A percentile compares a stretch with the other conserved stretches of the same genome.
Evolutionary conservation across 1,139 yeast genomes (phyloP).

Genomic region (Starmera stellimalicola): DNA sequence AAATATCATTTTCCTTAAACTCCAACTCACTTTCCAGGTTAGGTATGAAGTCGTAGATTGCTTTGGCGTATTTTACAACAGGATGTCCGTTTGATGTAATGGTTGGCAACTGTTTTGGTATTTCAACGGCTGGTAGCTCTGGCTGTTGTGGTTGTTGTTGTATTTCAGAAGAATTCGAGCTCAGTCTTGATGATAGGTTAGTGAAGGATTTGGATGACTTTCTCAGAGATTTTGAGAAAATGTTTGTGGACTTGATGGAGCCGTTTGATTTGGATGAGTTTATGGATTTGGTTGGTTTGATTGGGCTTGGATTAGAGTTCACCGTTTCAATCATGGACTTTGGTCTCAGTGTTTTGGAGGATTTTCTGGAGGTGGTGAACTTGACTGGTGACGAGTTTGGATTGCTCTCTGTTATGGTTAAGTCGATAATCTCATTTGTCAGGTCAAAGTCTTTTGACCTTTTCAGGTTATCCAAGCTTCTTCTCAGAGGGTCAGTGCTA

Average conservation of each 20-base stretch:
- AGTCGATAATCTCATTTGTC: slow-evolving; percentile 1
- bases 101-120: slow-evolving; percentile 23
- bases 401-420: slow-evolving; percentile 2
- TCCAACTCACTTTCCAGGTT: slow-evolving; percentile 71
- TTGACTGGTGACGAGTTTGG: neutral
- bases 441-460: no score
- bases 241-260: no score
- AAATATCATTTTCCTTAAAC: slow-evolving; percentile 67
- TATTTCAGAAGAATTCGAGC: slow-evolving; percentile 8
- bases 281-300: no score
- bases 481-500: no score
- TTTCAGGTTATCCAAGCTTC: no score
- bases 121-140: no score
- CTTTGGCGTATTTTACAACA: slow-evolving; percentile 52
- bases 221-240: no score
- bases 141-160: no score
- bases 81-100: slow-evolving; percentile 37
- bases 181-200: slow-evolving; percentile 19
- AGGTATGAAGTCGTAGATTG: slow-evolving; percentile 65
- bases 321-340: slow-evolving; percentile 34
- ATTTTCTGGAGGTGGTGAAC: no score
- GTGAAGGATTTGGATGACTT: neutral
- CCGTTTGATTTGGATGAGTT: no score
- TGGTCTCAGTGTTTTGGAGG: no score
- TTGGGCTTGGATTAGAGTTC: no score